phyloP scores from a whole-genome alignment of 1,139 yeast genomes.

The Candida sanyaensis region DNA sequence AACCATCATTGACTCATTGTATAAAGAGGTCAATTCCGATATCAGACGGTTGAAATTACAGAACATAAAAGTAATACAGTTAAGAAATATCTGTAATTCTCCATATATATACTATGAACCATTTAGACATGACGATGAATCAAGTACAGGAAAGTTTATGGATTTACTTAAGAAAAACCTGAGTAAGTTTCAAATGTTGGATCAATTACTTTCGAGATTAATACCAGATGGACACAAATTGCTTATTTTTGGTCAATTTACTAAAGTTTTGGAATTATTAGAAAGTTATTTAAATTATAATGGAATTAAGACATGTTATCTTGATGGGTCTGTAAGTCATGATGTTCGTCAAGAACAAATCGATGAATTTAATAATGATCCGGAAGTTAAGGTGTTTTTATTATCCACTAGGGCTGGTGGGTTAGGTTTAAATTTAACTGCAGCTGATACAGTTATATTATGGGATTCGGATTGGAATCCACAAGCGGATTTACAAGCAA shows the following conservation, averaged over 20 bases:
- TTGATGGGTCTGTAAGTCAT: slow-evolving; percentile 77
- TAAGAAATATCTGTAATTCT: slow-evolving; percentile 80
- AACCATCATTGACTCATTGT: slow-evolving; percentile 19
- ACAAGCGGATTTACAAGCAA: slow-evolving; percentile 93
- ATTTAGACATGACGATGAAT: slow-evolving; percentile 32
- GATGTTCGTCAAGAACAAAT: slow-evolving; percentile 68
- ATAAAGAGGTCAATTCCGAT: slow-evolving; percentile 20
- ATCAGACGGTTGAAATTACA: slow-evolving; percentile 42
- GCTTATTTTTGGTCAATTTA: slow-evolving; percentile 82
- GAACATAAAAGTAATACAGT: slow-evolving; percentile 71
- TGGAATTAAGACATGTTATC: slow-evolving; percentile 51
- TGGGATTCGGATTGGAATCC: slow-evolving; percentile 98
- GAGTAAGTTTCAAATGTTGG: slow-evolving; percentile 69
- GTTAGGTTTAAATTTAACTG: slow-evolving; percentile 79
- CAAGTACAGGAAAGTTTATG: slow-evolving; percentile 25
- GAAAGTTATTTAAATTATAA: slow-evolving; percentile 60
- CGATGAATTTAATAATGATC: slow-evolving; percentile 44
- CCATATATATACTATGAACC: slow-evolving; percentile 86
- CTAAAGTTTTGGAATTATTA: slow-evolving; percentile 72
- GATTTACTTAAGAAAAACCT: slow-evolving; percentile 48
- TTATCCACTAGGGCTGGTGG: slow-evolving; percentile 95
- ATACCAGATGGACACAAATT: slow-evolving; percentile 60
- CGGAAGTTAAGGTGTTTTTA: slow-evolving; percentile 53
- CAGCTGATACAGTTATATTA: slow-evolving; percentile 87
- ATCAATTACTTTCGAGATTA: slow-evolving; percentile 58